These are phyloP conservation scores for Halenospora varia DNA, from an alignment of 495 filamentous ascomycete species.

Conservation along the genomic window DNA sequence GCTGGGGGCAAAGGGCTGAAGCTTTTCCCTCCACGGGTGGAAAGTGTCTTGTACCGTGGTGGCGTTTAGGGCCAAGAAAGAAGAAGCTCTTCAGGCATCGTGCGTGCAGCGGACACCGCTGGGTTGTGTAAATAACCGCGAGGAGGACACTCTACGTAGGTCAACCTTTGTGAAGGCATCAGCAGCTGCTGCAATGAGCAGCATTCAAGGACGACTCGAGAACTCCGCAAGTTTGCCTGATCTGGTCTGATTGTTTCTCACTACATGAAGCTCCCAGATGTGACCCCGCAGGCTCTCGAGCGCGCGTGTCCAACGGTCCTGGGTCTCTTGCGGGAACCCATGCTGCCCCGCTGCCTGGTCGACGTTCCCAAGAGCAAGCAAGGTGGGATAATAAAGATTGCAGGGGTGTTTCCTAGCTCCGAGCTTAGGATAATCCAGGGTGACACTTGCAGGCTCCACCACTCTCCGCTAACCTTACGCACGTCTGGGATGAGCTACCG, in stretches of 20 bases:
- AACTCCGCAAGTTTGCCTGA: too few relatives aligned
- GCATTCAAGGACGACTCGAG: not conserved
- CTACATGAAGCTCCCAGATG: too few relatives aligned
- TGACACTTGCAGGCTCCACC: slow-evolving; percentile 4
- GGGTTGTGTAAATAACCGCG: not conserved
- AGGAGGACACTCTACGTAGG: too few relatives aligned
- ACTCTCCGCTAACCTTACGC: not conserved
- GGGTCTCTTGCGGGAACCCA: too few relatives aligned
- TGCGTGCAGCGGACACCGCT: not conserved
- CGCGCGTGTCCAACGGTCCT: too few relatives aligned
- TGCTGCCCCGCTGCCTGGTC: too few relatives aligned
- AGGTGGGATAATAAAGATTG: slow-evolving; percentile 9
- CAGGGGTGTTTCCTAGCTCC: not conserved
- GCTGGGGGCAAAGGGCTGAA: slow-evolving; percentile 9
- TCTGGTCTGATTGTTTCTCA: too few relatives aligned
- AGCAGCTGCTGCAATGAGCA: not conserved
- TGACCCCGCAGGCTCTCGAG: too few relatives aligned
- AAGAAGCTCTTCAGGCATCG: not conserved
- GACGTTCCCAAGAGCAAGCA: not conserved
- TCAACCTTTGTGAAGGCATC: not conserved
- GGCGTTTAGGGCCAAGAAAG: slow-evolving; percentile 6
- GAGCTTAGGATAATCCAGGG: slow-evolving; percentile 3
- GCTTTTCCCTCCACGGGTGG: not conserved
- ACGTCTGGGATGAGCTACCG: not conserved
- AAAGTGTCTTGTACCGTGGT: slow-evolving; percentile 1